Conservation (phyloP, 148 eudicot genomes). For the Fagopyrum homotropicum region DNA sequence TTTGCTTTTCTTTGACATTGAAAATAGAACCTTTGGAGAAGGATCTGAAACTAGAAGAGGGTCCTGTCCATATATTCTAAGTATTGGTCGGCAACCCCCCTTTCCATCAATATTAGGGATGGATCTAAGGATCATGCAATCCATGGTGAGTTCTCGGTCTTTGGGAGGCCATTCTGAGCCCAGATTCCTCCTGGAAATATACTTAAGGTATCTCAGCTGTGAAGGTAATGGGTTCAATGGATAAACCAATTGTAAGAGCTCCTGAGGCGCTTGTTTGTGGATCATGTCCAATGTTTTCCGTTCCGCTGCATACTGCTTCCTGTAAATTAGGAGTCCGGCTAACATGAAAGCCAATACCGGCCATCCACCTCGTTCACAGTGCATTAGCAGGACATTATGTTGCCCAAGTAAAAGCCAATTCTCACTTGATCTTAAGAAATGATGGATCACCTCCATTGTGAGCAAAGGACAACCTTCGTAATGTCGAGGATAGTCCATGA, state of each 20-base stretch:
- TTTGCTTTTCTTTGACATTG: constrained; percentile 52
- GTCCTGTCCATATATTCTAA: constrained; percentile 73
- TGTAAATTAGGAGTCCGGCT: constrained; percentile 68
- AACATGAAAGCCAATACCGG: constrained; percentile 79
- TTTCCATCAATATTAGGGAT: constrained; percentile 69
- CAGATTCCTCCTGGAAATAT: constrained; percentile 69
- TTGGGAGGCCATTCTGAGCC: constrained; percentile 72
- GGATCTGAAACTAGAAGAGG: constrained; percentile 43
- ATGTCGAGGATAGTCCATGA: constrained; percentile 69
- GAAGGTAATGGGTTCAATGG: constrained; percentile 81
- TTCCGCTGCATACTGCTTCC: constrained; percentile 61
- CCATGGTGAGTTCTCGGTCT: constrained; percentile 56
- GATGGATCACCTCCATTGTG: constrained; percentile 65
- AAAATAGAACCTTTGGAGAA: constrained; percentile 52
- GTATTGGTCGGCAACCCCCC: constrained; percentile 74
- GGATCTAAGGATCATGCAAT: constrained; percentile 64
- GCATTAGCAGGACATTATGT: constrained; percentile 69
- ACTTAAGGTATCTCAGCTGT: constrained; percentile 82
- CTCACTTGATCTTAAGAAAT: constrained; percentile 67
- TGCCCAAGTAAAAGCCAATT: constrained; percentile 75
- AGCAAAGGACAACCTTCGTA: constrained; percentile 65
- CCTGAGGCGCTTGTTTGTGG: constrained; percentile 76
- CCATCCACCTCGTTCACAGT: constrained; percentile 77
- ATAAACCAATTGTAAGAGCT: constrained; percentile 53
- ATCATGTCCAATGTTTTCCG: constrained; percentile 74